A percentile compares a stretch with the other conserved stretches of the same genome.
phyloP scores from a whole-genome alignment of 768 basidiomycete genomes.

The Suillus bovinus region DNA sequence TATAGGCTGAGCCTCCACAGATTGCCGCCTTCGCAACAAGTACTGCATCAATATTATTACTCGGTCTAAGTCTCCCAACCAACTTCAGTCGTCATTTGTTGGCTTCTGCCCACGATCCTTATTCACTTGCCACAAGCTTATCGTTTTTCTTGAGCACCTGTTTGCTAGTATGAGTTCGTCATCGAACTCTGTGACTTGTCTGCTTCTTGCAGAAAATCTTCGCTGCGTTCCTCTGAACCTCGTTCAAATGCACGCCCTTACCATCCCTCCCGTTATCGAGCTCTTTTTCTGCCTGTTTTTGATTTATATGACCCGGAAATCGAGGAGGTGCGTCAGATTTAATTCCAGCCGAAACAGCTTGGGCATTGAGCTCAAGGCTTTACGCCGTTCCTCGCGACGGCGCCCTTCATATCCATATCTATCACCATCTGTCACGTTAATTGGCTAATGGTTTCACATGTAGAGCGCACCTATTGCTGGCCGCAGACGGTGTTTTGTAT shows the following conservation, averaged over 20 bases:
- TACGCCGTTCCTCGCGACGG: slow-evolving; percentile 14
- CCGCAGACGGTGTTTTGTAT: slow-evolving; percentile 62
- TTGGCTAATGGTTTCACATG: slow-evolving; percentile 5
- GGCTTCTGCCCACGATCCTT: slow-evolving; percentile 17
- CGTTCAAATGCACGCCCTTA: slow-evolving; percentile 47
- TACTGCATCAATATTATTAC: slow-evolving; percentile 46
- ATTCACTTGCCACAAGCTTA: slow-evolving; percentile 29
- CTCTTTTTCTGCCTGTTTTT: slow-evolving; percentile 57
- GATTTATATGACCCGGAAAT: slow-evolving; percentile 47
- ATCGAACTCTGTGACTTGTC: slow-evolving; percentile 56
- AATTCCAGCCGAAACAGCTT: background rate
- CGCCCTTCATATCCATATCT: background rate
- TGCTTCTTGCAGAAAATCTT: slow-evolving; percentile 69
- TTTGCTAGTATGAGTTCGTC: slow-evolving; percentile 33
- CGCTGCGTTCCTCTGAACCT: slow-evolving; percentile 60
- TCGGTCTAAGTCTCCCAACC: slow-evolving; percentile 28
- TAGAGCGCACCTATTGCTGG: slow-evolving; percentile 60
- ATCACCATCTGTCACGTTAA: background rate
- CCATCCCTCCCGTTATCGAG: slow-evolving; percentile 68
- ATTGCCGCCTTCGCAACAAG: slow-evolving; percentile 36
- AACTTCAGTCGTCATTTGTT: slow-evolving; percentile 25
- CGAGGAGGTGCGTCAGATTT: slow-evolving; percentile 44
- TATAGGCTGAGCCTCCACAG: slow-evolving; percentile 10
- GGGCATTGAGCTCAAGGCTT: background rate
- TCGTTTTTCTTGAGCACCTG: slow-evolving; percentile 25